Evolutionary conservation across 192 early-diverging fungal genomes (phyloP).

Genomic region (Linnemannia zychae): DNA sequence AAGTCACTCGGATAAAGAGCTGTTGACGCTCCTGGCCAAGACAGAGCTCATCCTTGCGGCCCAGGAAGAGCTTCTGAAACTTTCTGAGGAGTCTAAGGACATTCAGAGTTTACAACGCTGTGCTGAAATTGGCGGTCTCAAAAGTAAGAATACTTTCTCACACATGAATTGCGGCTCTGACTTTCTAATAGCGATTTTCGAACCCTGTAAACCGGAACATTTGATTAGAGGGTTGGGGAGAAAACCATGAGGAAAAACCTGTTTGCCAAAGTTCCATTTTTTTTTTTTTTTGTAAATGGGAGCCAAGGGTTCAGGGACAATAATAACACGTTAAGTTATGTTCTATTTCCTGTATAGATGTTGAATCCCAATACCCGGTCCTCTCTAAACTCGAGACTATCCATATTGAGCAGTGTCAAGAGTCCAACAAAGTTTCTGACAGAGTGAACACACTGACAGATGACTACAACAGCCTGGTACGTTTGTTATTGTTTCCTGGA

Average conservation of each 20-base stretch:
- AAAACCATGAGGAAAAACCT: neutral
- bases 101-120: slow-evolving; percentile 45
- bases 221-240: too few relatives aligned
- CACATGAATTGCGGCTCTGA: too few relatives aligned
- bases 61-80: slow-evolving; percentile 32
- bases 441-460: slow-evolving; percentile 44
- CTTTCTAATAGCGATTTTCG: too few relatives aligned
- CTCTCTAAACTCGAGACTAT: slow-evolving; percentile 44
- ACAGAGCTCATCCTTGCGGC: slow-evolving; percentile 38
- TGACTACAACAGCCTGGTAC: slow-evolving; percentile 44
- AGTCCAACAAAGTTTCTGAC: slow-evolving; percentile 42
- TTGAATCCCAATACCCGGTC: slow-evolving; percentile 41
- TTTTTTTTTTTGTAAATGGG: neutral
- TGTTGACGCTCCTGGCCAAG: slow-evolving; percentile 47
- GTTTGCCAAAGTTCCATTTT: too few relatives aligned
- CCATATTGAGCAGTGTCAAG: slow-evolving; percentile 46
- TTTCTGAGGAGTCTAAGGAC: slow-evolving; percentile 49
- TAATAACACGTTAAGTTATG: neutral
- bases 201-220: too few relatives aligned
- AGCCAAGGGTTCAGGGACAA: neutral
- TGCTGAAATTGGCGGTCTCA: slow-evolving; percentile 53
- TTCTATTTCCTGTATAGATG: slow-evolving; percentile 12
- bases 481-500: neutral
- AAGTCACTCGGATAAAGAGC: slow-evolving; percentile 37
- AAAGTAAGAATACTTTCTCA: slow-evolving; percentile 15